These are phyloP conservation scores for Suillus spraguei DNA, from an alignment of 768 basidiomycete species.

Conservation along the genomic window DNA sequence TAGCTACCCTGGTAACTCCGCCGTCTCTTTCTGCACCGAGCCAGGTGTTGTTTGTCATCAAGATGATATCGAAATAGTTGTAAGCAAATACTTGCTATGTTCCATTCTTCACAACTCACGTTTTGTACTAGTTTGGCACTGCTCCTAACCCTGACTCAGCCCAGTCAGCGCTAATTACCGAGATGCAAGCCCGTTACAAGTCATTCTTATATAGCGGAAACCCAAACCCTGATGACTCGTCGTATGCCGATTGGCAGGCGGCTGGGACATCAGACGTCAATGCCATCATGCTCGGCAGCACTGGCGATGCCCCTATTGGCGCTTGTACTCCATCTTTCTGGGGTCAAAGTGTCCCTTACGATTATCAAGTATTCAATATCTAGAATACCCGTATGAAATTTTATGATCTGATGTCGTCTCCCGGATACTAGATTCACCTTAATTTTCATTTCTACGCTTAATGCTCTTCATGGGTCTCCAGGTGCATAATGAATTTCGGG, in stretches of 20 bases:
- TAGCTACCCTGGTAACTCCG: constrained; percentile 70
- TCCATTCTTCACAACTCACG: constrained; percentile 12
- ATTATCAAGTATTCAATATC: constrained; percentile 67
- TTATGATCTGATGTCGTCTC: background rate
- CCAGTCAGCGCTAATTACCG: constrained; percentile 59
- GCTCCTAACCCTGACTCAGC: constrained; percentile 52
- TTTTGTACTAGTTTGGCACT: constrained; percentile 48
- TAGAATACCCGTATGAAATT: constrained; percentile 20
- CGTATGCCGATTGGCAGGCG: constrained; percentile 51
- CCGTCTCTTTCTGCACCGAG: constrained; percentile 55
- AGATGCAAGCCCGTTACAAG: constrained; percentile 71
- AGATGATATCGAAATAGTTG: constrained; percentile 81
- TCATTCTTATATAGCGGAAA: constrained; percentile 63
- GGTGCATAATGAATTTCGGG: background rate
- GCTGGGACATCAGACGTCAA: constrained; percentile 55
- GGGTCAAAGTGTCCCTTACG: constrained; percentile 64
- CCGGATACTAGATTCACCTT: background rate
- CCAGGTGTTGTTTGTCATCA: constrained; percentile 71
- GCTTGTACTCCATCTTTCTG: constrained; percentile 70
- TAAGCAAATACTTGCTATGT: constrained; percentile 36
- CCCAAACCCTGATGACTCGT: constrained; percentile 56
- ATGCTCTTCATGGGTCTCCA: background rate
- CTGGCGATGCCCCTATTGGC: constrained; percentile 51
- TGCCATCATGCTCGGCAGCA: constrained; percentile 62
- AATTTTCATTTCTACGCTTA: constrained; percentile 1